These are phyloP conservation scores for Chalciporus chontae DNA, from an alignment of 768 basidiomycete species.

Conservation along the genomic window DNA sequence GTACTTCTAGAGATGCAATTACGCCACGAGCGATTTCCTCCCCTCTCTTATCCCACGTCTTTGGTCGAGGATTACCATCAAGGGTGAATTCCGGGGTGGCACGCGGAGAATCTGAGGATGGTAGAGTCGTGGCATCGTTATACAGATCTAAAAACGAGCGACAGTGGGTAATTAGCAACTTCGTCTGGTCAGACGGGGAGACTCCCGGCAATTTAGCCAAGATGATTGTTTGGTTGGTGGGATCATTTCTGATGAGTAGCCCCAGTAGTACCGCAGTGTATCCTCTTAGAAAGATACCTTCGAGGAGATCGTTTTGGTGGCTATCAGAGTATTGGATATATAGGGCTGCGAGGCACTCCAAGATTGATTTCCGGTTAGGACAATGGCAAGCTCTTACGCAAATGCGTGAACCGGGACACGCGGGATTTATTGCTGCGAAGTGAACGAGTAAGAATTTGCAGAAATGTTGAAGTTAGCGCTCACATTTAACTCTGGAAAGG, in stretches of 20 bases:
- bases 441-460: background rate
- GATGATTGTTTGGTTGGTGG: conserved; percentile 32
- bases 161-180: conserved; percentile 34
- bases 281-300: conserved; percentile 58
- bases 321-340: conserved; percentile 39
- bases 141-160: conserved; percentile 42
- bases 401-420: conserved; percentile 44
- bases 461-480: conserved; percentile 16
- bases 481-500: conserved; percentile 47
- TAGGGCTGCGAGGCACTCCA: conserved; percentile 49
- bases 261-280: conserved; percentile 76
- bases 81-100: conserved; percentile 5
- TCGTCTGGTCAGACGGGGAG: conserved; percentile 29
- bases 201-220: conserved; percentile 34
- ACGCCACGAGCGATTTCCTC: conserved; percentile 46
- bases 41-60: conserved; percentile 31
- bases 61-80: conserved; percentile 5
- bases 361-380: conserved; percentile 36
- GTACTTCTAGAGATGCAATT: conserved; percentile 48
- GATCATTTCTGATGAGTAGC: conserved; percentile 37
- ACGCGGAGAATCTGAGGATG: conserved; percentile 17
- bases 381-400: conserved; percentile 60
- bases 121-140: conserved; percentile 29
- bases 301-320: conserved; percentile 24
- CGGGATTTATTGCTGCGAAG: conserved; percentile 46